These are phyloP conservation scores for Cladosporium colombiae DNA, from an alignment of 2,329 filamentous ascomycete species.

Conservation along the genomic window DNA sequence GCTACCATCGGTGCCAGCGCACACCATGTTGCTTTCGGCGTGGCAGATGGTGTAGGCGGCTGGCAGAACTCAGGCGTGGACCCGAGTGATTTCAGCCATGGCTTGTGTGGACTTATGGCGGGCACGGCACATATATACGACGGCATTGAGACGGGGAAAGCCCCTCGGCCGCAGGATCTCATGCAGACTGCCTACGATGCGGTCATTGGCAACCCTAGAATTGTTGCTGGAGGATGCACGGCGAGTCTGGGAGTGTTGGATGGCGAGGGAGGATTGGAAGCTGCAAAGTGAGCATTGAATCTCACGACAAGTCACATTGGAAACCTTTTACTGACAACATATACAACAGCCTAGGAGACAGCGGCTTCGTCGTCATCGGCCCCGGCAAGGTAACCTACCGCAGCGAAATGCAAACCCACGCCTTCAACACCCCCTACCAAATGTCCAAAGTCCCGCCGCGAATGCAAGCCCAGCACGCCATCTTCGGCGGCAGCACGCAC, in stretches of 20 bases:
- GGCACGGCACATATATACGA: constrained; percentile 46
- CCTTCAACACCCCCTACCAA: constrained; percentile 97
- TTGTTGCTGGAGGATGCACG: constrained; percentile 85
- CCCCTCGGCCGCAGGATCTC: constrained; percentile 59
- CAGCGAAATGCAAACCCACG: constrained; percentile 87
- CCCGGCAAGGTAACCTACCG: constrained; percentile 81
- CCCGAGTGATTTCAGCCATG: constrained; percentile 92
- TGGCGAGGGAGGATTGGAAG: constrained; percentile 73
- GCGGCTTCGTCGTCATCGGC: constrained; percentile 84
- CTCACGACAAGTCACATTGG: neutral
- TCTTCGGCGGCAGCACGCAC: constrained; percentile 71
- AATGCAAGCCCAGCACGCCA: constrained; percentile 74
- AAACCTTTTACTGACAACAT: constrained; percentile 12
- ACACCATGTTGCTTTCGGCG: constrained; percentile 75
- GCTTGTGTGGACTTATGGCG: constrained; percentile 91
- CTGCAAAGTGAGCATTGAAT: constrained; percentile 67
- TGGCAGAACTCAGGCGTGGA: constrained; percentile 93
- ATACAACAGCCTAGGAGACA: constrained; percentile 72
- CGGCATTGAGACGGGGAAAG: constrained; percentile 29
- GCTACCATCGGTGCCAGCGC: constrained; percentile 68
- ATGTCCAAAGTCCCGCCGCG: constrained; percentile 81
- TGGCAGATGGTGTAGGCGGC: constrained; percentile 93
- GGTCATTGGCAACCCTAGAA: constrained; percentile 70
- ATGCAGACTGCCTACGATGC: constrained; percentile 84
- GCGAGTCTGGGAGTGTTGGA: constrained; percentile 82